Base-by-base conservation (phyloP, 2,329 filamentous ascomycete genomes). In the Aspergillus sergii region DNA sequence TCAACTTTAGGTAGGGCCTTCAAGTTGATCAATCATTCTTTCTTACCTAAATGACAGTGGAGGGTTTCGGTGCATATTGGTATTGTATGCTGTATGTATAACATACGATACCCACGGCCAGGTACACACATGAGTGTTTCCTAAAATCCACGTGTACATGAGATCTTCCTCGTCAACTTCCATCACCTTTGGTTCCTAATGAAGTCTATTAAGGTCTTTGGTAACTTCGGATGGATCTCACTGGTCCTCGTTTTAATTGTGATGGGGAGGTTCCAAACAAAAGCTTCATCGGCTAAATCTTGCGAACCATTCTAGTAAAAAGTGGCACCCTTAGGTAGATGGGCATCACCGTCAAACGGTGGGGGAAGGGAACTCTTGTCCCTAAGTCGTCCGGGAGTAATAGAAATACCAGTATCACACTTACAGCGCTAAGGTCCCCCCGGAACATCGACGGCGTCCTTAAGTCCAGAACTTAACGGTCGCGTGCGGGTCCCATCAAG, bases 401-500 rank as follows among this genome's bases (percentile, higher is more conserved):
- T 51, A 19, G 48, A 12, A 39, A n/a, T 45, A 58, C 41, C 23
- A 46, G 30, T 46, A 36, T 32, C 16, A 21, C 1, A n/a, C 26
- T 34, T 32, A 51, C 14, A 10, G 30, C 28, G 28, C 28, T 51
- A 32, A 51, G 46, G 26, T 50, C 26, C 46, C 45, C 45, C 26
- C 23, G 23, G 46, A 45, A 23, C 39, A 53, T 55, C 58, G 51
- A 60, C 58, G 51, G 58, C 58, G 51, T 34, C 58, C 23, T 58
- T 50, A 50, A 63, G 61, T 60, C 58, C 61, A 63, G 58, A 50
- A 61, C 58, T 48, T 59, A 64, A 61, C 54, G 45, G 54, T 61
- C 41, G 54, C 54, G 30, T 61, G 62, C 23, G 46, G 59, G 58
- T 57, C 48, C 61, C 54, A 61, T 56, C 39, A 23, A 43, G 51